These are phyloP conservation scores for Dactylorhiza incarnata DNA, from an alignment of 106 monocot species.

Conservation along the genomic window DNA sequence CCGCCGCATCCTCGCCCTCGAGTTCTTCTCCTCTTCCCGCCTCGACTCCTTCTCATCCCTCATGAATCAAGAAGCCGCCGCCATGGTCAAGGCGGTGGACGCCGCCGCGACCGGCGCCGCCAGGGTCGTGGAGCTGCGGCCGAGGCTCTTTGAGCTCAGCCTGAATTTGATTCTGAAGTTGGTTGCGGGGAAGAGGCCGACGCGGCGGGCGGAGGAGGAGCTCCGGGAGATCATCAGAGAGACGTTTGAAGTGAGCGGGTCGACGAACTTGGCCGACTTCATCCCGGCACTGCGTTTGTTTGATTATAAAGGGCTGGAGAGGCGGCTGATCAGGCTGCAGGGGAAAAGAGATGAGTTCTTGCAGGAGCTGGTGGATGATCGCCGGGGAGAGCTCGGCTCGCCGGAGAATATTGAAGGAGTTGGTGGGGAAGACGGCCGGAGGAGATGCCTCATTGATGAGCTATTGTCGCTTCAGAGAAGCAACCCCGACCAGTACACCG, in stretches of 20 bases:
- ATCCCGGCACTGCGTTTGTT: slow-evolving; percentile 24
- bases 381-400: not conserved
- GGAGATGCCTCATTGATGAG: slow-evolving; percentile 18
- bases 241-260: not conserved
- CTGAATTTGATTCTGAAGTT: slow-evolving; percentile 36
- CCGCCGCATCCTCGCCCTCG: slow-evolving; percentile 30
- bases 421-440: not conserved
- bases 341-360: slow-evolving; percentile 20
- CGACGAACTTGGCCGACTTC: slow-evolving; percentile 27
- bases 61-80: slow-evolving; percentile 18
- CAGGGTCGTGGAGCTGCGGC: slow-evolving; percentile 30
- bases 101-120: not conserved
- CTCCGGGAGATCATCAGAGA: slow-evolving; percentile 27
- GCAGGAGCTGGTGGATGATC: slow-evolving; percentile 24
- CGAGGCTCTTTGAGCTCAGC: slow-evolving; percentile 28
- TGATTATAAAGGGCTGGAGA: slow-evolving; percentile 16
- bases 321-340: slow-evolving; percentile 9
- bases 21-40: slow-evolving; percentile 40
- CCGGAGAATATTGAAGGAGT: not conserved
- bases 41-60: slow-evolving; percentile 12
- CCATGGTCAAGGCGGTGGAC: slow-evolving; percentile 14
- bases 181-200: slow-evolving; percentile 31
- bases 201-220: not conserved
- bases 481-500: slow-evolving; percentile 24
- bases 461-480: slow-evolving; percentile 28